A percentile compares a stretch with the other conserved stretches of the same genome.
Evolutionary conservation across 2,329 filamentous ascomycete genomes (phyloP).

Genomic region (Pseudogymnoascus sp.): DNA sequence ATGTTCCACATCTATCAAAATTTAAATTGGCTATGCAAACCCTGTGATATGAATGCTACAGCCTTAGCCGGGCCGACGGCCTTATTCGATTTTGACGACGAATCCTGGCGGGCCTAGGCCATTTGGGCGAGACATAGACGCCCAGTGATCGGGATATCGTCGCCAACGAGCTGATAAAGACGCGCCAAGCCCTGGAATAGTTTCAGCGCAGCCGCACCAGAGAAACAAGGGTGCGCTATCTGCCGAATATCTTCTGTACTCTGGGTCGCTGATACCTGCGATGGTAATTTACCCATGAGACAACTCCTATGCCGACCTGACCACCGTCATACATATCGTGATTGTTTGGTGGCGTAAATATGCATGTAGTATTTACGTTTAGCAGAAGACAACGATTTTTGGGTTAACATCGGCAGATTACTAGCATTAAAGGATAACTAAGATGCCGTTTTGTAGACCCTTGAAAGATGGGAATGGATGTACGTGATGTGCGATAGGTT

Average conservation of each 20-base stretch:
- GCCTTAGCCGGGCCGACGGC: background rate
- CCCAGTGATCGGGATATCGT: background rate
- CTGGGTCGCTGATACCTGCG: background rate
- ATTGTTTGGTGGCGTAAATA: background rate
- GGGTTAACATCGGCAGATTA: background rate
- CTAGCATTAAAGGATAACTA: background rate
- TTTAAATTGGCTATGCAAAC: background rate
- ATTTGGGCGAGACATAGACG: conserved; percentile 1
- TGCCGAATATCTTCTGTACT: background rate
- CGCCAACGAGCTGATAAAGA: background rate
- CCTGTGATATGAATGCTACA: background rate
- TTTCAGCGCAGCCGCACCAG: background rate
- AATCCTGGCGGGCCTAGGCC: background rate
- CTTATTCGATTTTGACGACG: background rate
- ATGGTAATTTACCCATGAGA: background rate
- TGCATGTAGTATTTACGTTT: background rate
- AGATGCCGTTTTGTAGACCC: background rate
- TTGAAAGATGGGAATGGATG: background rate
- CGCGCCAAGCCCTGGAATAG: conserved; percentile 4
- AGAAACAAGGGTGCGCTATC: background rate
- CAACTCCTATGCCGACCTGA: background rate
- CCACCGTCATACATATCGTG: background rate
- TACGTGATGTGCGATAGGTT: background rate
- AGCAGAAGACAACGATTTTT: background rate
- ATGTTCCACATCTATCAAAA: background rate